Conservation (phyloP, 2,329 filamentous ascomycete species). For the Penicillium sp. region DNA sequence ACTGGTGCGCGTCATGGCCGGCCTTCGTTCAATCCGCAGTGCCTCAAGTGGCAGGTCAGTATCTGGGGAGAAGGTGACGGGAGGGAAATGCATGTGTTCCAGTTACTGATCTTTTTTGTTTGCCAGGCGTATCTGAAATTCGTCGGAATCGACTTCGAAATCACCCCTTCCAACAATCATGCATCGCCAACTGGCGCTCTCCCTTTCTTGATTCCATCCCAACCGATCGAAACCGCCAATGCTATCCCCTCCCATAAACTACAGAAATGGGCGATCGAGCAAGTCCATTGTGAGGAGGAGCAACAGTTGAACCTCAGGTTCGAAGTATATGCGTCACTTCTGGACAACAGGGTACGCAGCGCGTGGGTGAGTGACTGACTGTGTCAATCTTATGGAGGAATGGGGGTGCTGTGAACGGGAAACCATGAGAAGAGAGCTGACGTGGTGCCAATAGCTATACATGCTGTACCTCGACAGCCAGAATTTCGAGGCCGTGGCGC, state of each 20-base stretch:
- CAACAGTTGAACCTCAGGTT: slow-evolving; percentile 61
- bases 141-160: slow-evolving; percentile 67
- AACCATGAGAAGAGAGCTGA: slow-evolving; percentile 6
- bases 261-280: slow-evolving; percentile 67
- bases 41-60: slow-evolving; percentile 91
- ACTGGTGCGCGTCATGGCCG: slow-evolving; percentile 63
- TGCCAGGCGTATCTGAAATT: slow-evolving; percentile 80
- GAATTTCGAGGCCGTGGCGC: slow-evolving; percentile 69
- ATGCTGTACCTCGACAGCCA: slow-evolving; percentile 74
- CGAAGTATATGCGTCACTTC: slow-evolving; percentile 76
- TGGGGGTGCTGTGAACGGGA: too few relatives aligned
- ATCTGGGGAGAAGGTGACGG: not conserved
- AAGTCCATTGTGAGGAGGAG: slow-evolving; percentile 49
- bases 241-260: slow-evolving; percentile 69
- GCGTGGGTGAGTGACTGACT: slow-evolving; percentile 69
- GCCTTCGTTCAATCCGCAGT: slow-evolving; percentile 88
- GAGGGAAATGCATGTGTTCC: not conserved
- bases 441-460: slow-evolving; percentile 62
- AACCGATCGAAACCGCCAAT: slow-evolving; percentile 43
- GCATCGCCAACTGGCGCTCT: slow-evolving; percentile 87
- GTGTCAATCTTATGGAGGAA: too few relatives aligned
- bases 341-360: slow-evolving; percentile 77
- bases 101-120: slow-evolving; percentile 13
- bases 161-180: slow-evolving; percentile 83
- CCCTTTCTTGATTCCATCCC: slow-evolving; percentile 76